Conservation (phyloP, 2,329 filamentous ascomycete genomes). For the Paraphoma chrysanthemicola region DNA sequence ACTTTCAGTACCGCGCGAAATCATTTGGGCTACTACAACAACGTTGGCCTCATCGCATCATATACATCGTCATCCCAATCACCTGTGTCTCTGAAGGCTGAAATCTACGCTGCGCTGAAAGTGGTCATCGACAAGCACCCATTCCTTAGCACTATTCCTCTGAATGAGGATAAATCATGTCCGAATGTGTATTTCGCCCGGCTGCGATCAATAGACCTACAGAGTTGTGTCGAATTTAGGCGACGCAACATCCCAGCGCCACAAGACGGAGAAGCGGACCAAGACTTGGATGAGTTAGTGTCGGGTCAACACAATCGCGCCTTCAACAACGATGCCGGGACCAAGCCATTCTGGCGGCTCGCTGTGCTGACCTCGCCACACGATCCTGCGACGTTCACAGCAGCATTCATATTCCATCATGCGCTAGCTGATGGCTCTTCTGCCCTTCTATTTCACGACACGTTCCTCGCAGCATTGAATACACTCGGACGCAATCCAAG, state of each 20-base stretch:
- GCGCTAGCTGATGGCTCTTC: constrained; percentile 56
- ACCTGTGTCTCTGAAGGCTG: constrained; percentile 24
- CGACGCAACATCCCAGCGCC: constrained; percentile 26
- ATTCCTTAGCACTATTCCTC: constrained; percentile 52
- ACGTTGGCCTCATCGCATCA: constrained; percentile 51
- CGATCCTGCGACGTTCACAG: constrained; percentile 46
- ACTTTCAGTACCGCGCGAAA: constrained; percentile 54
- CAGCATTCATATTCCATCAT: constrained; percentile 57
- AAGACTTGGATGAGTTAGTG: constrained; percentile 52
- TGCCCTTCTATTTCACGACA: constrained; percentile 54
- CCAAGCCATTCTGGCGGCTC: constrained; percentile 55
- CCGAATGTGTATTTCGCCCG: constrained; percentile 53
- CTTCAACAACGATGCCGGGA: constrained; percentile 39
- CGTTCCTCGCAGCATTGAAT: constrained; percentile 49
- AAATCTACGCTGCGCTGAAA: constrained; percentile 46
- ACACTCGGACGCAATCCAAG: background rate
- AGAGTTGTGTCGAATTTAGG: constrained; percentile 43
- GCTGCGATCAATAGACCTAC: constrained; percentile 52
- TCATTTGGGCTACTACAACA: constrained; percentile 53
- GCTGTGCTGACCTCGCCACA: constrained; percentile 30
- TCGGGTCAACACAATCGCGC: constrained; percentile 50
- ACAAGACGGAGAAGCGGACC: constrained; percentile 39
- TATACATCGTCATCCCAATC: constrained; percentile 11
- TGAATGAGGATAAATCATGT: constrained; percentile 48
- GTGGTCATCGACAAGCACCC: constrained; percentile 51